phyloP scores from a whole-genome alignment of 768 basidiomycete species.

The Suillus subalutaceus region DNA sequence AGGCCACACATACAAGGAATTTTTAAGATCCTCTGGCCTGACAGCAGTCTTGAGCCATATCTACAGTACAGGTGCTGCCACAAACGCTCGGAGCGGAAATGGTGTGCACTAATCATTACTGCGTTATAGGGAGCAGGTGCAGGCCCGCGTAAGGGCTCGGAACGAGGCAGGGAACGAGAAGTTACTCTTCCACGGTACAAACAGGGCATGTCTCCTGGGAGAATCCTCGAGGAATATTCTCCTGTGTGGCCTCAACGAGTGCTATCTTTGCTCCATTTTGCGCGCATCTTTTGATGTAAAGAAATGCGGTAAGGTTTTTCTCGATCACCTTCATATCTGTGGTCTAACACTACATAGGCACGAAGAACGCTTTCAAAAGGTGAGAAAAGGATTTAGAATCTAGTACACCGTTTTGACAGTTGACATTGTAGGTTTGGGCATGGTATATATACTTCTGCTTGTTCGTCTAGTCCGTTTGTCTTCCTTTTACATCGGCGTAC shows the following conservation, averaged over 20 bases:
- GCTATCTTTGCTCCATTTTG: constrained; percentile 59
- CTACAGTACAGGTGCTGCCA: constrained; percentile 50
- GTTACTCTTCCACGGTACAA: constrained; percentile 71
- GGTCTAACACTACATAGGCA: constrained; percentile 36
- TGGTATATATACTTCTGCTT: constrained; percentile 68
- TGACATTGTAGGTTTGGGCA: constrained; percentile 56
- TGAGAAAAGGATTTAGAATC: constrained; percentile 17
- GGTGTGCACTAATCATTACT: constrained; percentile 13
- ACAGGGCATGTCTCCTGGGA: constrained; percentile 57
- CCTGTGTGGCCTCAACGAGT: constrained; percentile 53
- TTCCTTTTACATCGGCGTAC: background rate
- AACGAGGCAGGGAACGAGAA: constrained; percentile 51
- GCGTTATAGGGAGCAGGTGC: constrained; percentile 26
- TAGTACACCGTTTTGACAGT: background rate
- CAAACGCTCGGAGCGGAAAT: constrained; percentile 23
- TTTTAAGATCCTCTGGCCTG: constrained; percentile 53
- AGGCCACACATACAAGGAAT: constrained; percentile 51
- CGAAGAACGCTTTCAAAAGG: constrained; percentile 59
- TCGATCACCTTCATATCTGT: constrained; percentile 16
- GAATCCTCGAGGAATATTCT: constrained; percentile 49
- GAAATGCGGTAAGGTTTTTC: constrained; percentile 51
- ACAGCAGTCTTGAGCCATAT: constrained; percentile 46
- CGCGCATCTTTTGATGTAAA: constrained; percentile 61
- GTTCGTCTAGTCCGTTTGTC: constrained; percentile 59
- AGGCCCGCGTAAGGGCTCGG: constrained; percentile 27